Evolutionary conservation across 257 asterid genomes (phyloP).

Genomic region (Solanum etuberosum): DNA sequence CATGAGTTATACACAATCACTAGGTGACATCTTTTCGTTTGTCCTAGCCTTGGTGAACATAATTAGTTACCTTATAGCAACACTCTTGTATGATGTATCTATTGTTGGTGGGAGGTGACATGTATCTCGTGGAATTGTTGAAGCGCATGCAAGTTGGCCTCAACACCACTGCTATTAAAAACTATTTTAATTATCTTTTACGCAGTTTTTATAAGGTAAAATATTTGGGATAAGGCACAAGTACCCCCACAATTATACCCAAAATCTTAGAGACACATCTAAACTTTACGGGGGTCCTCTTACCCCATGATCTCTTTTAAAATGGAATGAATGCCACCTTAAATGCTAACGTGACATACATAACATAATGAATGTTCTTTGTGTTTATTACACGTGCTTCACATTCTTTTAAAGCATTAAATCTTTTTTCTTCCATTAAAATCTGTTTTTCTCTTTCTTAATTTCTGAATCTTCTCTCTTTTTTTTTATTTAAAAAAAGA

Average conservation of each 20-base stretch:
- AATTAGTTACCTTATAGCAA: neutral
- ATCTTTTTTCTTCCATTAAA: neutral
- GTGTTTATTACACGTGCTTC: neutral
- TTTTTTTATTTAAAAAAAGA: no score
- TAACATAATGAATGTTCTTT: neutral
- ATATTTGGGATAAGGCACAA: neutral
- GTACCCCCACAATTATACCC: neutral
- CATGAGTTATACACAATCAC: neutral
- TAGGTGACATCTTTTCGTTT: neutral
- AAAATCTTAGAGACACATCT: neutral
- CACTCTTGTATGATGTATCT: neutral
- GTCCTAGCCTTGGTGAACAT: neutral
- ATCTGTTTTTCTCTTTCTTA: neutral
- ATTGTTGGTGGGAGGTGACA: neutral
- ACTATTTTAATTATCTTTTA: neutral
- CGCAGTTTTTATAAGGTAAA: neutral
- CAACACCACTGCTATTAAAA: neutral
- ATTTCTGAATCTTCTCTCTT: neutral
- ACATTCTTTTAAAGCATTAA: neutral
- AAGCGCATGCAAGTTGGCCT: neutral
- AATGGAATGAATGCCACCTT: neutral
- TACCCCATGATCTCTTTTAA: neutral
- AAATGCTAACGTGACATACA: neutral
- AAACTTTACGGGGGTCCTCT: neutral
- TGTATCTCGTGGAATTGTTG: neutral